phyloP scores from a whole-genome alignment of 1,284 basidiomycete genomes.

The Ganoderma lingzhi region DNA sequence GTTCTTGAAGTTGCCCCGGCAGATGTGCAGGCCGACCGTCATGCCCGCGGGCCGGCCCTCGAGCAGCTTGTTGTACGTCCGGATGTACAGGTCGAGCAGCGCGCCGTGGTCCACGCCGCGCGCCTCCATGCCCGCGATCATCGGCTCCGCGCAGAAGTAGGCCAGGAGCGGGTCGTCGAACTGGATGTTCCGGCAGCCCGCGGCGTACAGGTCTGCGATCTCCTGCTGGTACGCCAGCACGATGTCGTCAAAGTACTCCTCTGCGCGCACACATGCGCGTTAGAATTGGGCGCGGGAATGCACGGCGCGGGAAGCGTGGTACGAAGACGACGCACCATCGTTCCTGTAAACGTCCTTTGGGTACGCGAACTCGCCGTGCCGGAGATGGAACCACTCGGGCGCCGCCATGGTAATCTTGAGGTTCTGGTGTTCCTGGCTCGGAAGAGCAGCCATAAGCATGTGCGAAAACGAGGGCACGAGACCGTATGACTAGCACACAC shows the following conservation, averaged over 20 bases:
- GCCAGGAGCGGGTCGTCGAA: slow-evolving; percentile 79
- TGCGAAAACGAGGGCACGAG: slow-evolving; percentile 2
- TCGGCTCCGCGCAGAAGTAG: slow-evolving; percentile 70
- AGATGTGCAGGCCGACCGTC: slow-evolving; percentile 77
- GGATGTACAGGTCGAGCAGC: slow-evolving; percentile 74
- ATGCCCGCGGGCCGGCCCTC: slow-evolving; percentile 68
- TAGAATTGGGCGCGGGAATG: slow-evolving; percentile 4
- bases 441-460: slow-evolving; percentile 16
- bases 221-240: slow-evolving; percentile 76
- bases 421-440: slow-evolving; percentile 61
- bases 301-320: background rate
- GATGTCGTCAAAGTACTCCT: slow-evolving; percentile 79
- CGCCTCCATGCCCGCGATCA: slow-evolving; percentile 69
- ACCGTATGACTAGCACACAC: slow-evolving; percentile 40
- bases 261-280: slow-evolving; percentile 39
- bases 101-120: slow-evolving; percentile 68
- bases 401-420: slow-evolving; percentile 82
- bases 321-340: slow-evolving; percentile 53
- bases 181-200: slow-evolving; percentile 79
- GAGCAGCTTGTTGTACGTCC: slow-evolving; percentile 74
- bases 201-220: slow-evolving; percentile 73
- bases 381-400: slow-evolving; percentile 81
- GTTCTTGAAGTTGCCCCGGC: slow-evolving; percentile 80
- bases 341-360: slow-evolving; percentile 66
- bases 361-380: slow-evolving; percentile 71